phyloP scores from a whole-genome alignment of 148 eudicot genomes.

The Oxyria digyna region DNA sequence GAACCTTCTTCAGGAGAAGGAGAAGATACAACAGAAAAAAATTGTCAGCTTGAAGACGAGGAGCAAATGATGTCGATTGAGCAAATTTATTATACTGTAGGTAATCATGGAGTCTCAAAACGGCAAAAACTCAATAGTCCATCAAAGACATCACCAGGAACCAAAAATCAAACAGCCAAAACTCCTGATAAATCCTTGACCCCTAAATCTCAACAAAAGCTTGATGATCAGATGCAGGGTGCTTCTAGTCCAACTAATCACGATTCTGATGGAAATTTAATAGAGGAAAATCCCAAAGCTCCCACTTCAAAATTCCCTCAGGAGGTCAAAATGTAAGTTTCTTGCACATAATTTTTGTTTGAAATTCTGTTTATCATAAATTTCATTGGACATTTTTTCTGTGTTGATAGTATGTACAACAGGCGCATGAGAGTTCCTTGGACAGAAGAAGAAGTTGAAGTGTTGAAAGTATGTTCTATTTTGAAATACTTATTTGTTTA shows the following conservation, averaged over 20 bases:
- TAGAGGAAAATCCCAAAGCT: slow-evolving; percentile 20
- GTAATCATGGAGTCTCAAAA: neutral
- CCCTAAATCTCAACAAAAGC: slow-evolving; percentile 8
- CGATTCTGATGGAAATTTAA: slow-evolving; percentile 20
- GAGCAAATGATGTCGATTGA: slow-evolving; percentile 7
- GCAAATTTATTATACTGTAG: slow-evolving; percentile 10
- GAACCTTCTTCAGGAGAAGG: too few species aligned
- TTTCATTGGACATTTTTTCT: neutral
- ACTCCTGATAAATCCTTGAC: neutral
- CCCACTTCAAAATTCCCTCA: slow-evolving; percentile 12
- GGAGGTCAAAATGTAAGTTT: slow-evolving; percentile 13
- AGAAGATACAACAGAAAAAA: slow-evolving; percentile 8
- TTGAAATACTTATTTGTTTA: neutral
- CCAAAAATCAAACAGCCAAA: neutral
- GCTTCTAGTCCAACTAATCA: slow-evolving; percentile 11
- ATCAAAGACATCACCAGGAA: neutral
- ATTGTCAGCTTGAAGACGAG: slow-evolving; percentile 12
- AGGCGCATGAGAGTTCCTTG: slow-evolving; percentile 2
- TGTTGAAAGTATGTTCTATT: slow-evolving; percentile 1
- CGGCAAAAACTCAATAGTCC: neutral
- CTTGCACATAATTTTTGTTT: slow-evolving; percentile 16
- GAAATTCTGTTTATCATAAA: neutral
- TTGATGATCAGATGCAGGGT: slow-evolving; percentile 10
- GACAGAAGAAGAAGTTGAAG: slow-evolving; percentile 1
- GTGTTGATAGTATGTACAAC: neutral